These are phyloP conservation scores for Xerocomus potaroensis DNA, from an alignment of 768 basidiomycete species.

Conservation along the genomic window DNA sequence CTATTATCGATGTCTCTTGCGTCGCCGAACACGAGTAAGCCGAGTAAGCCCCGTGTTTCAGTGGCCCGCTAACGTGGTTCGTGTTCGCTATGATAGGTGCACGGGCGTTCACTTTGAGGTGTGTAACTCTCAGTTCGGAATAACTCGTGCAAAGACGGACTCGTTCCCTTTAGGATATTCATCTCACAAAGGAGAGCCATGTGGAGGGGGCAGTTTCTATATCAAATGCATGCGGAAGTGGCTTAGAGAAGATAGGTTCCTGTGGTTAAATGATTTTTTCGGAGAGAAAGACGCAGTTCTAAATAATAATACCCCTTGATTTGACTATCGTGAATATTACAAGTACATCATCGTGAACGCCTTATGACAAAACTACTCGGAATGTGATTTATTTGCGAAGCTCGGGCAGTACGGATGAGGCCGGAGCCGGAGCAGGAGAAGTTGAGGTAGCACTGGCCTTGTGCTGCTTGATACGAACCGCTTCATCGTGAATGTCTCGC, in stretches of 20 bases:
- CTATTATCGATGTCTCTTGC: conserved; percentile 1
- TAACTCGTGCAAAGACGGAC: background rate
- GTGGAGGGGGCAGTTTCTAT: background rate
- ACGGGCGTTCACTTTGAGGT: conserved; percentile 10
- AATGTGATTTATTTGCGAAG: conserved; percentile 6
- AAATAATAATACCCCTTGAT: too few relatives aligned
- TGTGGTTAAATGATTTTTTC: background rate
- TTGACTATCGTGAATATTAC: conserved; percentile 8
- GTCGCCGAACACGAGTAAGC: background rate
- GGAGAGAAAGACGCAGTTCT: background rate
- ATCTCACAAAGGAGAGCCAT: conserved; percentile 1
- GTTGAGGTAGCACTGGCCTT: conserved; percentile 33
- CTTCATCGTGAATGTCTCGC: conserved; percentile 90
- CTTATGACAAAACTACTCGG: too few relatives aligned
- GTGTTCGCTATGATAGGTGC: background rate
- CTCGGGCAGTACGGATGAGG: conserved; percentile 10
- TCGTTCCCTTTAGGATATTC: conserved; percentile 9
- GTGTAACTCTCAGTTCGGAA: background rate
- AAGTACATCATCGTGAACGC: too few relatives aligned
- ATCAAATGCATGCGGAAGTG: conserved; percentile 8
- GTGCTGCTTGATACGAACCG: conserved; percentile 70
- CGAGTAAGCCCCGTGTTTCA: background rate
- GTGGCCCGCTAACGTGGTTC: background rate
- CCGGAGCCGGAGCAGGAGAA: background rate
- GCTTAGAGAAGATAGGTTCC: background rate